Evolutionary conservation across 1,139 yeast species (phyloP).

Genomic region (Scheffersomyces titani): DNA sequence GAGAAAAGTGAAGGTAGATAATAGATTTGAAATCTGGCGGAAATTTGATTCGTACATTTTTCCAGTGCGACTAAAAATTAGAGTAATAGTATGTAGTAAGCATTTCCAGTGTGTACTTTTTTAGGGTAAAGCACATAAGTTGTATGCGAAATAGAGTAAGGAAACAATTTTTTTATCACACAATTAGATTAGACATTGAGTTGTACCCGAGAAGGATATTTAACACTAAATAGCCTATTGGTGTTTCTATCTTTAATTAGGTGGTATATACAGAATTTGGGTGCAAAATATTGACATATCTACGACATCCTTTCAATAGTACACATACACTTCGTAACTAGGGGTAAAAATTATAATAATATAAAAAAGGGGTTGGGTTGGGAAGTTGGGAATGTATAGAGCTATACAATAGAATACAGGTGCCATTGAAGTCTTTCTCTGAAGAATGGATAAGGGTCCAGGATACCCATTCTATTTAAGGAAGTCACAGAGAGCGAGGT

Average conservation of each 20-base stretch:
- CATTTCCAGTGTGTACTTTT: too few species aligned
- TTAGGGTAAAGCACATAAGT: too few species aligned
- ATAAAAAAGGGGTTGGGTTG: constrained; percentile 1
- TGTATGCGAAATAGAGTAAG: too few species aligned
- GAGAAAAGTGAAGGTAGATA: neutral
- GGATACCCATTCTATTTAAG: constrained; percentile 1
- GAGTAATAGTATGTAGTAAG: too few species aligned
- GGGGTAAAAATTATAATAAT: neutral
- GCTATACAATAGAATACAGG: neutral
- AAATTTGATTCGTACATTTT: too few species aligned
- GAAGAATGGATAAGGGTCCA: constrained; percentile 6
- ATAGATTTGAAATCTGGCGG: neutral
- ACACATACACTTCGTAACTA: neutral
- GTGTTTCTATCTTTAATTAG: neutral
- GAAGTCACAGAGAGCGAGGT: neutral
- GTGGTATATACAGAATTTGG: neutral
- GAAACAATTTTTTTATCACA: too few species aligned
- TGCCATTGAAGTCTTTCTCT: neutral
- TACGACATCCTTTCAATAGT: neutral
- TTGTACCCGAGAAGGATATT: too few species aligned
- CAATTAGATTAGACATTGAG: too few species aligned
- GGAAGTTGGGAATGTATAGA: constrained; percentile 1
- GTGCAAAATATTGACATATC: neutral
- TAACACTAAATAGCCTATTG: too few species aligned
- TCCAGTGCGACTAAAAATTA: too few species aligned